Evolutionary conservation across 2,329 filamentous ascomycete species (phyloP).

Genomic region (Immersiporthe knoxdaviesiana): DNA sequence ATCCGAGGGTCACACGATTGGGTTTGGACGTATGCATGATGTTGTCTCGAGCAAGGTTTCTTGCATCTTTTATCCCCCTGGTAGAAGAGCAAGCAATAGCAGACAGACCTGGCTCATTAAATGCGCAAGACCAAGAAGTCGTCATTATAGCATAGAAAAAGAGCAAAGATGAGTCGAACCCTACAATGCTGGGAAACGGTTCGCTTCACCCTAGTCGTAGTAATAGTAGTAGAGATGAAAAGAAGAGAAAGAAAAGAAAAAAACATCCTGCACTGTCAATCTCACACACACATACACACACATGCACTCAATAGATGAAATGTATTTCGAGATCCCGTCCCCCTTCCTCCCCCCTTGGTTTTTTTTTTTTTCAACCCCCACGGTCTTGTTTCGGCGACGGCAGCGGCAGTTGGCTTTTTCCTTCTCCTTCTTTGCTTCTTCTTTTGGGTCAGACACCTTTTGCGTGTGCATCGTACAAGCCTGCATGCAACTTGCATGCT

Average conservation of each 20-base stretch:
- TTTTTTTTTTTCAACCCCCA: constrained; percentile 11
- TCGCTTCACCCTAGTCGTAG: background rate
- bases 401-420: constrained; percentile 22
- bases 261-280: constrained; percentile 20
- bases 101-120: background rate
- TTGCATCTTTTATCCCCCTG: background rate
- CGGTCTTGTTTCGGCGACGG: constrained; percentile 7
- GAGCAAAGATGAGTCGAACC: too few species aligned
- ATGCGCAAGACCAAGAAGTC: too few species aligned
- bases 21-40: constrained; percentile 13
- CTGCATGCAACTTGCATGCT: background rate
- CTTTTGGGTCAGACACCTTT: background rate
- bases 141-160: too few species aligned
- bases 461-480: background rate
- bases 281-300: background rate
- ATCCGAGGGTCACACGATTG: constrained; percentile 16
- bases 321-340: too few species aligned
- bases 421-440: too few species aligned
- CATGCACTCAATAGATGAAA: background rate
- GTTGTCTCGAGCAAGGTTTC: constrained; percentile 12
- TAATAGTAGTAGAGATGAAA: constrained; percentile 8
- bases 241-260: too few species aligned
- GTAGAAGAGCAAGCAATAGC: background rate
- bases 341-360: too few species aligned
- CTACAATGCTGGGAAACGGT: too few species aligned